Conservation (phyloP, 805 yeast species). For the Yamadazyma kitorensis region DNA sequence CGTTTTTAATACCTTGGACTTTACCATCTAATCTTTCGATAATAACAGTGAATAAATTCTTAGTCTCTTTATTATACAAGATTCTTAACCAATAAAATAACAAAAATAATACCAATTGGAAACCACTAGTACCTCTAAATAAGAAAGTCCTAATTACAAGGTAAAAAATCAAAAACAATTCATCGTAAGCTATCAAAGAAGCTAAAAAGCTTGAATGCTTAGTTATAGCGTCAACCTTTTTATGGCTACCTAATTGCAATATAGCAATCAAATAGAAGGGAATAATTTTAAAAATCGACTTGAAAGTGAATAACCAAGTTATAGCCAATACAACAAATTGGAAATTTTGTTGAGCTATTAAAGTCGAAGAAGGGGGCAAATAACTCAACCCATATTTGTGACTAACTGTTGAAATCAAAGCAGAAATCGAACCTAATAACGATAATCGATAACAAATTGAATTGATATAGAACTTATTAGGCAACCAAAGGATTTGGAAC, state of each 20-base stretch:
- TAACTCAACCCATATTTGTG: constrained; percentile 58
- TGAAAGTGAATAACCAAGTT: constrained; percentile 63
- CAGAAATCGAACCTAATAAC: constrained; percentile 51
- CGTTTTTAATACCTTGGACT: constrained; percentile 43
- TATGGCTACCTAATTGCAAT: constrained; percentile 49
- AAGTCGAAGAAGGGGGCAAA: constrained; percentile 58
- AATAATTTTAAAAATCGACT: constrained; percentile 60
- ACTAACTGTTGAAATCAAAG: constrained; percentile 52
- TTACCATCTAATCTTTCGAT: constrained; percentile 43
- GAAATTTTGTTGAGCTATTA: constrained; percentile 73
- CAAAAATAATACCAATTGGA: constrained; percentile 55
- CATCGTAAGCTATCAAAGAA: constrained; percentile 56
- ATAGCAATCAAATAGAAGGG: constrained; percentile 59
- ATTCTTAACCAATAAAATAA: constrained; percentile 71
- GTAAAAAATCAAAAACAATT: constrained; percentile 51
- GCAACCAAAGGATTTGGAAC: constrained; percentile 40
- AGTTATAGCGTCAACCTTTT: constrained; percentile 40
- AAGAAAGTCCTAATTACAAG: constrained; percentile 58
- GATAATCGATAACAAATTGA: constrained; percentile 53
- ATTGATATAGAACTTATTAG: constrained; percentile 42
- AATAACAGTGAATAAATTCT: constrained; percentile 40
- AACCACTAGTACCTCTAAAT: constrained; percentile 68
- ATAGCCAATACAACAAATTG: constrained; percentile 58
- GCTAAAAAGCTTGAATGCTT: constrained; percentile 39
- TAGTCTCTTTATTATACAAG: constrained; percentile 50